Base-by-base conservation (phyloP, 2,329 filamentous ascomycete species). In the Colletotrichum sp. region DNA sequence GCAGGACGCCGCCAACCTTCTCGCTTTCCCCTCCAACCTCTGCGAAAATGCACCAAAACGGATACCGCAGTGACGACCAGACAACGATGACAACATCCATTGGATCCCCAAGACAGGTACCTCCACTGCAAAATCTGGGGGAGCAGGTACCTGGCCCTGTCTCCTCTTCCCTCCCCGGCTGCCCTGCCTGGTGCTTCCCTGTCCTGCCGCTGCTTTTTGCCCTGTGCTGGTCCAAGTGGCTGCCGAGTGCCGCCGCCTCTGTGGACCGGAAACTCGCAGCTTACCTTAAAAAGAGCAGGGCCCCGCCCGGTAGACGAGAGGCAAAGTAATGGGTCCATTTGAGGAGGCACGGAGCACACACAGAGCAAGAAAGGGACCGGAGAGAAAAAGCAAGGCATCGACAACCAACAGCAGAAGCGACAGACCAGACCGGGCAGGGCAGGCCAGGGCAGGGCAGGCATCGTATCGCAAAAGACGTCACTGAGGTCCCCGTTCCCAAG, bases 91-190 rank as follows among this genome's bases (percentile, higher is more conserved):
- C 61, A 66, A 30, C 68, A 30, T 7, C 18, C 43, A 48, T 48
- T 48, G 18, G 18, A 48, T 48, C 43, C 58, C 67, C 24, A 24
- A 21, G 6, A 5, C 52, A 72, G 57, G 73, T 75, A 65, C 58
- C 70, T 65, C 70, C 55, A 28, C 57, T 18, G 18, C 52, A 38
- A 28, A 69, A 68, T 60, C 70, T 75, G 64, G 64, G 68, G 70
- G 32, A 60, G 21, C 30, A 68, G 64, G 43, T 68, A 73, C 70
- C 73, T 64, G 24, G 24, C 32, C 67, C 60, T 30, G 28, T 36
- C 30, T 16, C 12, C 21, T 34, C 32, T 18, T 48, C 21, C 64
- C 36, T 26, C 32, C 26, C 26, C 26, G 24, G 38, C 32, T 69
- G 60, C 36, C 48, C 28, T 32, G 26, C 58, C 67, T 34, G 24